Evolutionary conservation across 495 filamentous ascomycete genomes (phyloP).

Genomic region (Penicillium turbatum): DNA sequence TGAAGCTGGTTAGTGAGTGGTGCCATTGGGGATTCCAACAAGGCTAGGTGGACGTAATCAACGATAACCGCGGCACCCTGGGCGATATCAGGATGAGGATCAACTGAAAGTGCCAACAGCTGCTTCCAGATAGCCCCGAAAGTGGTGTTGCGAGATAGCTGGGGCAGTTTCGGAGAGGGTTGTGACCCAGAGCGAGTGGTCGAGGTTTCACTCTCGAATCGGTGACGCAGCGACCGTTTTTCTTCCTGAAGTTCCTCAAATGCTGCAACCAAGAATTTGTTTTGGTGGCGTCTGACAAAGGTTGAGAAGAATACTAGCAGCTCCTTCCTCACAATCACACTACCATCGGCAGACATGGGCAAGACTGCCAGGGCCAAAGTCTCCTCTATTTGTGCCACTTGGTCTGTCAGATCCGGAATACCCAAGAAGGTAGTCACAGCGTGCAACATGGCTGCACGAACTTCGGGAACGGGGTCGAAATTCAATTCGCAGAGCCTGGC

Average conservation of each 20-base stretch:
- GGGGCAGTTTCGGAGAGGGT: slow-evolving; percentile 22
- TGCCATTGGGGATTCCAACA: slow-evolving; percentile 74
- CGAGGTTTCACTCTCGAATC: slow-evolving; percentile 27
- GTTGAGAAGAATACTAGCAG: slow-evolving; percentile 89
- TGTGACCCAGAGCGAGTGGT: slow-evolving; percentile 10
- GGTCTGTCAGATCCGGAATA: slow-evolving; percentile 86
- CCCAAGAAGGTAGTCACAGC: slow-evolving; percentile 91
- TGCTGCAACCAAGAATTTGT: slow-evolving; percentile 85
- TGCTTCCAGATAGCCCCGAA: slow-evolving; percentile 94
- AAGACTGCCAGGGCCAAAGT: slow-evolving; percentile 78
- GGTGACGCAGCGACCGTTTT: slow-evolving; percentile 59
- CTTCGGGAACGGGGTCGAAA: slow-evolving; percentile 90
- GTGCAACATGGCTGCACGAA: slow-evolving; percentile 87
- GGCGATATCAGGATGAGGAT: slow-evolving; percentile 91
- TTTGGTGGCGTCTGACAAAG: slow-evolving; percentile 86
- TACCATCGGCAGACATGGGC: slow-evolving; percentile 85
- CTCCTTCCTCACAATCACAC: slow-evolving; percentile 88
- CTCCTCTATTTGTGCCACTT: slow-evolving; percentile 87
- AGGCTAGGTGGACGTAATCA: slow-evolving; percentile 72
- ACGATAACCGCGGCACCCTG: slow-evolving; percentile 74
- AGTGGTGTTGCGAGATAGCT: slow-evolving; percentile 75
- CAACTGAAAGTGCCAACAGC: slow-evolving; percentile 80
- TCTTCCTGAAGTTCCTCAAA: slow-evolving; percentile 90
- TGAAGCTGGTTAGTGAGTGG: slow-evolving; percentile 64
- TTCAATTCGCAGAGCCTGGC: slow-evolving; percentile 72